Percentiles rank a stretch among this genome's conserved stretches.
phyloP scores from a whole-genome alignment of 805 yeast genomes.

The Zygosaccharomyces rouxii region DNA sequence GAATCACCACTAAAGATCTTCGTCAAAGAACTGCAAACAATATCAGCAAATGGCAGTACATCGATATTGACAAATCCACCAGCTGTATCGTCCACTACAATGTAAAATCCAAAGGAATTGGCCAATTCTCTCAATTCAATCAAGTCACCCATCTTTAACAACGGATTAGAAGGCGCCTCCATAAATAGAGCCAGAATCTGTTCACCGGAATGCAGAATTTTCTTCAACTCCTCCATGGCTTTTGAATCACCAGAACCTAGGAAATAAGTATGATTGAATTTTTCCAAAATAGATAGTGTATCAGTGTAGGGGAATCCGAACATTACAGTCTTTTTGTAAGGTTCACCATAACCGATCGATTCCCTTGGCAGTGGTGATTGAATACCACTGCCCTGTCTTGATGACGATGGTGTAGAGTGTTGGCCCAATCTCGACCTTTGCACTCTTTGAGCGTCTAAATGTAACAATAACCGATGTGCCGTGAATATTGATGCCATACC shows the following conservation, averaged over 20 bases:
- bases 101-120: constrained; percentile 63
- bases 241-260: constrained; percentile 78
- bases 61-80: constrained; percentile 86
- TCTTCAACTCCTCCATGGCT: constrained; percentile 57
- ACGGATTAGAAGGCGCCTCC: constrained; percentile 95
- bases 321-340: constrained; percentile 66
- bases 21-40: constrained; percentile 81
- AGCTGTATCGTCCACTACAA: constrained; percentile 90
- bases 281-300: constrained; percentile 75
- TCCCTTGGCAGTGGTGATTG: constrained; percentile 3
- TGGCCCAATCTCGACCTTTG: constrained; percentile 20
- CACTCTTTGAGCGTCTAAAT: constrained; percentile 35
- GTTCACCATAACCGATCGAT: constrained; percentile 28
- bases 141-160: constrained; percentile 79
- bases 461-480: constrained; percentile 60
- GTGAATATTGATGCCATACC: constrained; percentile 92
- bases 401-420: constrained; percentile 8
- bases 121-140: constrained; percentile 59
- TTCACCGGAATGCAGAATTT: constrained; percentile 55
- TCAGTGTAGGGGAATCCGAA: constrained; percentile 97
- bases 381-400: constrained; percentile 9
- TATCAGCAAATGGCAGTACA: constrained; percentile 77
- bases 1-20: constrained; percentile 93
- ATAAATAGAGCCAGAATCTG: constrained; percentile 75
- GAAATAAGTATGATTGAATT: constrained; percentile 90